phyloP scores from a whole-genome alignment of 2,329 filamentous ascomycete species.

The Trichoderma atrobrunneum region DNA sequence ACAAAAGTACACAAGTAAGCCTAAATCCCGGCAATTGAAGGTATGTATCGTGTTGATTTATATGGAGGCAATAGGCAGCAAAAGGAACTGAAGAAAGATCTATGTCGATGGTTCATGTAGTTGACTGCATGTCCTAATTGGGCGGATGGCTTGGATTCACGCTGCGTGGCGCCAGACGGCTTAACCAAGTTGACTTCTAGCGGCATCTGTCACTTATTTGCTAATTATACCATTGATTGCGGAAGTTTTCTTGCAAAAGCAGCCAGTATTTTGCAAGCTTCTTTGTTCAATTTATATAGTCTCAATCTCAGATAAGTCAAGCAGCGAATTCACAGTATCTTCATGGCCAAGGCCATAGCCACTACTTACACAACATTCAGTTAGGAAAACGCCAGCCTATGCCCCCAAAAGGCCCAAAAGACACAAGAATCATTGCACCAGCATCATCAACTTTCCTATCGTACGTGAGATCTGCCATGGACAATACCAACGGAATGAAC shows the following conservation, averaged over 20 bases:
- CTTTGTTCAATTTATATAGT: neutral
- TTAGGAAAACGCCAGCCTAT: neutral
- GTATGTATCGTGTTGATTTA: neutral
- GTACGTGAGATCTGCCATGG: neutral
- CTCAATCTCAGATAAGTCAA: neutral
- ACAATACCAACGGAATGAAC: neutral
- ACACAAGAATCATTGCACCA: neutral
- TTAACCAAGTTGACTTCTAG: neutral
- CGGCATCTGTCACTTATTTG: neutral
- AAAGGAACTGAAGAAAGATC: neutral
- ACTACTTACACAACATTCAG: neutral
- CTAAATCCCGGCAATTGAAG: neutral
- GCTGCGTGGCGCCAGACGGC: neutral
- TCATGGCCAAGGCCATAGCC: neutral
- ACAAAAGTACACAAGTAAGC: neutral
- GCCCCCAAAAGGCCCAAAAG: neutral
- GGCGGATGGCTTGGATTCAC: neutral
- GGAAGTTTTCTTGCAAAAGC: neutral
- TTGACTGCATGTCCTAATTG: neutral
- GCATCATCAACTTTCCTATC: neutral
- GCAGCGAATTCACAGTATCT: neutral
- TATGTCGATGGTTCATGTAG: neutral
- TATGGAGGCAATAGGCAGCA: neutral
- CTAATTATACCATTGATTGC: neutral
- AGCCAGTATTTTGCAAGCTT: neutral